A percentile compares a stretch with the other conserved stretches of the same genome.
Conservation (phyloP, 768 basidiomycete species). For the Tricholoma hemisulphureum region DNA sequence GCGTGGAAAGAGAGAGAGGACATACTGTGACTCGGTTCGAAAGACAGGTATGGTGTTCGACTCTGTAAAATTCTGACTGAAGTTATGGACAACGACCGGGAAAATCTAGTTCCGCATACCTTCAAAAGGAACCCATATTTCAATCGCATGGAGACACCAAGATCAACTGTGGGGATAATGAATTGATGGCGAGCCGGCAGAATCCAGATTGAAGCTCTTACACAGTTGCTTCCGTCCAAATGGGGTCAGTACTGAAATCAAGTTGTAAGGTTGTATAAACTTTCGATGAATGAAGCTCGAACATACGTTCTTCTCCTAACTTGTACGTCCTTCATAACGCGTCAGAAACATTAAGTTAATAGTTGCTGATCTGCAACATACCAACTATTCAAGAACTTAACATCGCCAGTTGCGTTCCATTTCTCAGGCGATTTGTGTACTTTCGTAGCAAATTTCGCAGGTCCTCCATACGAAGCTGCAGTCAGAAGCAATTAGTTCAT, state of each 20-base stretch:
- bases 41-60: constrained; percentile 70
- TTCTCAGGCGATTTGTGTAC: constrained; percentile 51
- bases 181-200: not conserved
- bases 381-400: constrained; percentile 84
- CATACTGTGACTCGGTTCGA: constrained; percentile 73
- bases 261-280: not conserved
- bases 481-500: not conserved
- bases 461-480: constrained; percentile 61
- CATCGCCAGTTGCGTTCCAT: constrained; percentile 64
- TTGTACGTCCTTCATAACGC: constrained; percentile 69
- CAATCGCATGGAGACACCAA: constrained; percentile 69
- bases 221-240: constrained; percentile 88
- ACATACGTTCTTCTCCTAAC: constrained; percentile 78
- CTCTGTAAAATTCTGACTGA: constrained; percentile 53
- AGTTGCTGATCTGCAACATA: constrained; percentile 32
- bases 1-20: not conserved
- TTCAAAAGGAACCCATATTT: constrained; percentile 80
- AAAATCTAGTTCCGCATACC: constrained; percentile 26
- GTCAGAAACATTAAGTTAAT: not conserved
- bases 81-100: not conserved
- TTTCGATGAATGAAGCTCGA: not conserved
- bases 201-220: constrained; percentile 33
- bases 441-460: constrained; percentile 53
- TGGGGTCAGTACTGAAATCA: constrained; percentile 68
- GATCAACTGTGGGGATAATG: constrained; percentile 41